Base-by-base conservation (phyloP, 495 filamentous ascomycete species). In the Bacidia rubella region DNA sequence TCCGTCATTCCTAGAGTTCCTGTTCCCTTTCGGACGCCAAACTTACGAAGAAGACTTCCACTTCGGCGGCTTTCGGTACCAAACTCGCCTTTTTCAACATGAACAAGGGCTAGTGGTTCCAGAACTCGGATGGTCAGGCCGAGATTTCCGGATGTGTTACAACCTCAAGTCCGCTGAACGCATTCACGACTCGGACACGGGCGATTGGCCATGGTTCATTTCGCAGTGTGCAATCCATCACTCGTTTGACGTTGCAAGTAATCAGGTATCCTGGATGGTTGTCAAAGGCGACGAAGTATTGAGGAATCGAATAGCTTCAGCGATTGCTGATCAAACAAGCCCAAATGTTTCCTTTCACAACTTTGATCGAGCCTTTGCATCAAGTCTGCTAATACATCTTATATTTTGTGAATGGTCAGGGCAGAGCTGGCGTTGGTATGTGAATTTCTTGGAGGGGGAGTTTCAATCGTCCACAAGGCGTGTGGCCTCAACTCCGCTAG, bases 351-450 rank as follows among this genome's bases (percentile, higher is more conserved):
- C 54, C 1, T 63, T 62, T 42, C 35, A 51, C 11, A 60, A 55
- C n/a, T 49, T 53, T 19, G 57, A 62, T 12, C 48, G 49, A 3
- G 58, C 61, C 9, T 66, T 74, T 49, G 43, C 59, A 11, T 59
- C 65, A 10, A 57, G 63, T 4, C 58, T 74, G 11, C 58, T 60
- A 22, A 59, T 59, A 1, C 70, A 73, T 47, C 41, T 68, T 15
- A 61, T 73, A 15, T 53, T 70, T 24, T 64, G 66, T 32, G 67
- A 74, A 35, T 73, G 70, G 69, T 66, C 67, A 38, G 59, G 54
- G 19, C 69, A 74, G 47, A 65, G 64, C 49, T 73, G 72, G 70
- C 56, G 66, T 19, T 68, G 67, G 57, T 74, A 72, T 52, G 60
- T 74, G 21, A 68, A 67, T 29, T 61, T 58, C 52, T 60, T 74